These are phyloP conservation scores for Fusarium citri DNA, from an alignment of 2,329 filamentous ascomycete genomes.

Conservation along the genomic window DNA sequence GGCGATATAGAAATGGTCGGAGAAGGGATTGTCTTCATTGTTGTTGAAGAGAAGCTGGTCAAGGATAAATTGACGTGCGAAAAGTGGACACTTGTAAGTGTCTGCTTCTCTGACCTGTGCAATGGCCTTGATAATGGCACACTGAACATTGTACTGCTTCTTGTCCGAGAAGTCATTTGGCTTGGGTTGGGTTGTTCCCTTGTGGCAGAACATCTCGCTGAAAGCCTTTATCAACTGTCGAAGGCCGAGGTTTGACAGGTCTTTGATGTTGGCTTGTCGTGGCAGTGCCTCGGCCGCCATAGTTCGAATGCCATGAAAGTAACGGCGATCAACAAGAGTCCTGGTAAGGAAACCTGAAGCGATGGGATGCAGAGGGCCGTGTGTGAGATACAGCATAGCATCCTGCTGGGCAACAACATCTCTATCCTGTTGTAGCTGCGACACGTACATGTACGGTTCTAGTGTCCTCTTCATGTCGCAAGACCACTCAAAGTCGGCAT, in stretches of 20 bases:
- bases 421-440: conserved; percentile 94
- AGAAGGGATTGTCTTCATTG: conserved; percentile 89
- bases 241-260: conserved; percentile 79
- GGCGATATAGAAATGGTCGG: conserved; percentile 90
- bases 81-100: conserved; percentile 78
- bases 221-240: conserved; percentile 88
- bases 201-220: conserved; percentile 87
- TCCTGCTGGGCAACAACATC: conserved; percentile 91
- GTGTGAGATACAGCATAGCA: conserved; percentile 79
- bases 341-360: conserved; percentile 90
- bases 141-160: conserved; percentile 84
- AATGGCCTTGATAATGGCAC: conserved; percentile 84
- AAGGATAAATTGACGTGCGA: conserved; percentile 85
- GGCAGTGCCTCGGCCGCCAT: conserved; percentile 85
- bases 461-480: conserved; percentile 84
- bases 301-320: conserved; percentile 91
- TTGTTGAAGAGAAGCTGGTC: conserved; percentile 95
- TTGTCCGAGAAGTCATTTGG: conserved; percentile 94
- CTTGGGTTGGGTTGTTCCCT: conserved; percentile 79
- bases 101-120: conserved; percentile 79
- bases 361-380: conserved; percentile 77
- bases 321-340: conserved; percentile 89
- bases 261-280: conserved; percentile 76
- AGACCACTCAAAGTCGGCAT: conserved; percentile 98
- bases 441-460: conserved; percentile 97